A percentile compares a stretch with the other conserved stretches of the same genome.
phyloP scores from a whole-genome alignment of 768 basidiomycete species.

The Pleurotus pulmonarius region DNA sequence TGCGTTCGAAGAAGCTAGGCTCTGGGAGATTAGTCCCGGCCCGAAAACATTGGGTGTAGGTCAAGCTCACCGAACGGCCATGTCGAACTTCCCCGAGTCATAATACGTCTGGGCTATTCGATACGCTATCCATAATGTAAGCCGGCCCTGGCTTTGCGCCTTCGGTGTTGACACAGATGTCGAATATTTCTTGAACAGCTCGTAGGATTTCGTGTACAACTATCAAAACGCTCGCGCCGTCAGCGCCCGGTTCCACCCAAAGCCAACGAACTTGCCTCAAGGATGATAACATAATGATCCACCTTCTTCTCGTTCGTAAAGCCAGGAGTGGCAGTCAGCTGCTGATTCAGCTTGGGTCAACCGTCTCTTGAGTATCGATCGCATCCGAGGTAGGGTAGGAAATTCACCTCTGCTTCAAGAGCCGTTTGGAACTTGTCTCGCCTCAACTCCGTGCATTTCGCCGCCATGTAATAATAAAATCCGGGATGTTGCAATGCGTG shows the following conservation, averaged over 20 bases:
- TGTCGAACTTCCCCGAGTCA: conserved; percentile 75
- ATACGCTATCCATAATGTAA: conserved; percentile 89
- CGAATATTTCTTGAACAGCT: conserved; percentile 81
- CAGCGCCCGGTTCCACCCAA: not conserved
- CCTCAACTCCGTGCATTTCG: conserved; percentile 77
- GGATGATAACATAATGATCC: conserved; percentile 75
- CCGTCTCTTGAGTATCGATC: not conserved
- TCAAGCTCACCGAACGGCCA: conserved; percentile 74
- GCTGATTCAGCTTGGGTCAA: conserved; percentile 29
- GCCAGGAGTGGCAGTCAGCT: conserved; percentile 49
- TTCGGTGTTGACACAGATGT: conserved; percentile 26
- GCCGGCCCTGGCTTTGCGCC: conserved; percentile 61
- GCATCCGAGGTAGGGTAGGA: not conserved
- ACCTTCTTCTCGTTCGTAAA: conserved; percentile 90
- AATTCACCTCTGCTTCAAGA: conserved; percentile 52
- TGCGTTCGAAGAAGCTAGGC: conserved; percentile 91
- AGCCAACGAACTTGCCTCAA: conserved; percentile 59
- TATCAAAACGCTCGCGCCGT: conserved; percentile 21
- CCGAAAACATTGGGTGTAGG: not conserved
- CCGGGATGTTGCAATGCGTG: conserved; percentile 88
- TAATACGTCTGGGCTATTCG: conserved; percentile 87
- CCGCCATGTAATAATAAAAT: conserved; percentile 89
- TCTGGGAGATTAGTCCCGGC: not conserved
- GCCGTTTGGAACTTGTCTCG: conserved; percentile 62
- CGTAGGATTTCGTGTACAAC: conserved; percentile 94